Evolutionary conservation across 257 asterid species (phyloP), one percentile per base, ranked within the genome.

Genomic region (Handroanthus guayacan): DNA sequence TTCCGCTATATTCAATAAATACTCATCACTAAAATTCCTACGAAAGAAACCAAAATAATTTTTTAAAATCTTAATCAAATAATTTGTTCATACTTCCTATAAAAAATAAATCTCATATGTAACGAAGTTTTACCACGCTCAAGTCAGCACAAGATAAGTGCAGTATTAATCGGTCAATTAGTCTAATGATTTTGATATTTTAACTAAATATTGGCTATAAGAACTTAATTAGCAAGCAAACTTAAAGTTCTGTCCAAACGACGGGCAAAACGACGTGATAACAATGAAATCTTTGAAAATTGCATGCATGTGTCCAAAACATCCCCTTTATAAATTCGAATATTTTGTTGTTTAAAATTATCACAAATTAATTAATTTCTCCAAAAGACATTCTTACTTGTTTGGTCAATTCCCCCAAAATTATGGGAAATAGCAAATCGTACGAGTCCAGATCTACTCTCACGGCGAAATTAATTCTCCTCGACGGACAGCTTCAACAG

Each of bases 351-450:
- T 54, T 16, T 54, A 52, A 11, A 52, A 52, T 18, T 3, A n/a
- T 6, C n/a, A 56, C 0, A 56, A 12, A n/a, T 54, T 3, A 12
- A 2, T 11, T 8, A 1, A 63, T 9, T 12, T 14, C 0, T 7
- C 55, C 6, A 7, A 4, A 6, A 1, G 31, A 7, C 45, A 10
- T 16, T 61, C 47, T 13, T 0, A 7, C 34, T 20, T 4, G 5
- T 52, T 48, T 25, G 2, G 17, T 13, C 50, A 0, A 70, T 9
- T 38, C 39, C 5, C 31, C 16, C 50, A 0, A 66, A 17, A 74
- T 9, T 0, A 88, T 91, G 97, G 98, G 98, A 17, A 87, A 87
- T 34, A 88, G 86, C 78, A 83, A 79, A 71, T 89, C 96, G 0
- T 87, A 85, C 68, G 94, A 89, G 39, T 74, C 90, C 0, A 78